phyloP scores from a whole-genome alignment of 2,329 filamentous ascomycete species.

The Phialophora expanda region DNA sequence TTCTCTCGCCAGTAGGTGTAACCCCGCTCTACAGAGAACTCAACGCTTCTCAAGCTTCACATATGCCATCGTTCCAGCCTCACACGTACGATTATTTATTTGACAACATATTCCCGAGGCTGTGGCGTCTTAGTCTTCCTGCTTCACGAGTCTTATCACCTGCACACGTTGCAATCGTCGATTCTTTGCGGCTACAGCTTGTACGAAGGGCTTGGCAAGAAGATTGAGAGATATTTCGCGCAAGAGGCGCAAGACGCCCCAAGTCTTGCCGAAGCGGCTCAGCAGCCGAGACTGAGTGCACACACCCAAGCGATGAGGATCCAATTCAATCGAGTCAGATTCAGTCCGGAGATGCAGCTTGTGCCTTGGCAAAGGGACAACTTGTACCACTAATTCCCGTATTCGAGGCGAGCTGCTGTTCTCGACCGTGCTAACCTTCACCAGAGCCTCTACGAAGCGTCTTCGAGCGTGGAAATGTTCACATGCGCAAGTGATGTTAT shows the following conservation, averaged over 20 bases:
- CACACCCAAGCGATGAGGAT: not conserved
- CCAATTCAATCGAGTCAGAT: not conserved
- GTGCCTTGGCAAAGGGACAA: constrained; percentile 1
- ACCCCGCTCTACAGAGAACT: not conserved
- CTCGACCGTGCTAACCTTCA: not conserved
- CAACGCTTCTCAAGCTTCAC: not conserved
- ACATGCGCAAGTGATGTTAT: not conserved
- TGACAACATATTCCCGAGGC: not conserved
- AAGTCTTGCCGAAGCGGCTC: not conserved
- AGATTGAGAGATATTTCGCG: not conserved
- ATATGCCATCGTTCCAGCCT: not conserved
- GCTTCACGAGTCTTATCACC: not conserved
- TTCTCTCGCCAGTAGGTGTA: not conserved
- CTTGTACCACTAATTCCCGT: not conserved
- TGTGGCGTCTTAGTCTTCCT: not conserved
- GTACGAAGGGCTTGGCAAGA: not conserved
- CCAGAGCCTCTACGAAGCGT: not conserved
- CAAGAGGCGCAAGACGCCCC: not conserved
- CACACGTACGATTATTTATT: not conserved
- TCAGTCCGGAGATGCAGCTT: not conserved
- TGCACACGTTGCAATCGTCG: not conserved
- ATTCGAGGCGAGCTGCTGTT: not conserved
- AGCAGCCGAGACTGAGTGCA: not conserved
- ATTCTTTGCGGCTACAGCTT: not conserved
- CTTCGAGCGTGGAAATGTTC: not conserved